Percentiles rank a stretch among this genome's conserved stretches.
phyloP scores from a whole-genome alignment of 1,139 yeast genomes.

The Diutina mesorugosa region DNA sequence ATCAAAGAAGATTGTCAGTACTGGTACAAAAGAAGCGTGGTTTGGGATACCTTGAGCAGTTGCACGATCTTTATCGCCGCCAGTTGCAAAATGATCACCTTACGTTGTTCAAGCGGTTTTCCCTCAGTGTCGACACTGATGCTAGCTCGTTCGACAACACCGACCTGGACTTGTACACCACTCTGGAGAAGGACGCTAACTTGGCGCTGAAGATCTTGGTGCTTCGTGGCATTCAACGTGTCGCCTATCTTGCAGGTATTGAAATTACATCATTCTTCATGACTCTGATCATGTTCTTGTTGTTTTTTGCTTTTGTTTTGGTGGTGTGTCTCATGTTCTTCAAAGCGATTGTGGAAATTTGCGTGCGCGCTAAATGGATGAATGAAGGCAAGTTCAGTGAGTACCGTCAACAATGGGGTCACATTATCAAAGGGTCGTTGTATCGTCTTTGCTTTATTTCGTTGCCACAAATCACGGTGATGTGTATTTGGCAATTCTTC shows the following conservation, averaged over 20 bases:
- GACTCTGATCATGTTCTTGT: slow-evolving; percentile 74
- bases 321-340: slow-evolving; percentile 52
- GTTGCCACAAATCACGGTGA: slow-evolving; percentile 72
- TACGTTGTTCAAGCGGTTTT: slow-evolving; percentile 17
- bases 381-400: slow-evolving; percentile 57
- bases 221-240: slow-evolving; percentile 85
- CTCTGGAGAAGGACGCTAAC: slow-evolving; percentile 48
- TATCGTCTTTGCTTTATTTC: slow-evolving; percentile 73
- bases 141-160: slow-evolving; percentile 21
- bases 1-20: slow-evolving; percentile 45
- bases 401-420: slow-evolving; percentile 71
- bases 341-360: slow-evolving; percentile 64
- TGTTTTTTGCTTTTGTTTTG: slow-evolving; percentile 66
- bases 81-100: background rate
- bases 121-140: slow-evolving; percentile 19
- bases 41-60: slow-evolving; percentile 4
- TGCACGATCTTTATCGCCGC: background rate
- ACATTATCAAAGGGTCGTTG: slow-evolving; percentile 75
- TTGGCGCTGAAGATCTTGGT: slow-evolving; percentile 57
- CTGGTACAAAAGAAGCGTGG: slow-evolving; percentile 59
- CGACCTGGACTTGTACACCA: slow-evolving; percentile 37
- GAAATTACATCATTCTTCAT: slow-evolving; percentile 78
- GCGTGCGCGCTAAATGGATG: slow-evolving; percentile 48
- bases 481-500: slow-evolving; percentile 85
- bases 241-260: slow-evolving; percentile 70